Evolutionary conservation across 1,139 yeast species (phyloP).

Genomic region (Lodderomyces jiufengensis): DNA sequence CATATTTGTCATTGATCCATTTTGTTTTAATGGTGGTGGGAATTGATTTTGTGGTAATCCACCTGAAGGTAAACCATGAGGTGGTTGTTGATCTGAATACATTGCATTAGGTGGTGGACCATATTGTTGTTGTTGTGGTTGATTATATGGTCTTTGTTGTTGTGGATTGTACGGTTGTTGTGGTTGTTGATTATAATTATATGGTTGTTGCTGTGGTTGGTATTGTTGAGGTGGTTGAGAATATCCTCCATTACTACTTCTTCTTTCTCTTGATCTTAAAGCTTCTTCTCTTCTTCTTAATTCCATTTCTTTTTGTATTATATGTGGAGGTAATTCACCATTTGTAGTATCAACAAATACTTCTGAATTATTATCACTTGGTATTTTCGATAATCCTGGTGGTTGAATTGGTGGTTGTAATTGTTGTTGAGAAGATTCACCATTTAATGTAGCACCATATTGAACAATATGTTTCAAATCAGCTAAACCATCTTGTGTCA

Average conservation of each 20-base stretch:
- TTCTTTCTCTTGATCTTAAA: conserved; percentile 34
- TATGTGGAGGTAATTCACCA: conserved; percentile 12
- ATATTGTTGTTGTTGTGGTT: conserved; percentile 2
- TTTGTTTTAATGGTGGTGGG: conserved; percentile 22
- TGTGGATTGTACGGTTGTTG: conserved; percentile 3
- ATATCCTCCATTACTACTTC: conserved; percentile 4
- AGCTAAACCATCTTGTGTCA: conserved; percentile 28
- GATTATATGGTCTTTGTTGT: conserved; percentile 1
- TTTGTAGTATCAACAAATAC: conserved; percentile 9
- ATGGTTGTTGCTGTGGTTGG: conserved; percentile 5
- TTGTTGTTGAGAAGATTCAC: conserved; percentile 4
- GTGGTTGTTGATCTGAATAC: conserved; percentile 29
- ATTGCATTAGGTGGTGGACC: conserved; percentile 11
- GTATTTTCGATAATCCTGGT: not conserved
- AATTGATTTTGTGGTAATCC: conserved; percentile 29
- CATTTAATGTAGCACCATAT: conserved; percentile 27
- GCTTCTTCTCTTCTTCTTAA: conserved; percentile 44
- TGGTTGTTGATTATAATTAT: conserved; percentile 5
- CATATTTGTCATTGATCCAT: conserved; percentile 13
- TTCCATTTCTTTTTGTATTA: conserved; percentile 35
- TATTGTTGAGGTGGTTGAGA: conserved; percentile 14
- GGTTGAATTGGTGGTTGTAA: conserved; percentile 4
- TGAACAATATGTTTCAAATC: conserved; percentile 46
- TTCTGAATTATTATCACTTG: conserved; percentile 3
- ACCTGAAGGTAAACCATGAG: conserved; percentile 36